Evolutionary conservation across 2,329 filamentous ascomycete species (phyloP), one percentile per base, ranked within the genome.

Genomic region (Dactylellina cionopaga): DNA sequence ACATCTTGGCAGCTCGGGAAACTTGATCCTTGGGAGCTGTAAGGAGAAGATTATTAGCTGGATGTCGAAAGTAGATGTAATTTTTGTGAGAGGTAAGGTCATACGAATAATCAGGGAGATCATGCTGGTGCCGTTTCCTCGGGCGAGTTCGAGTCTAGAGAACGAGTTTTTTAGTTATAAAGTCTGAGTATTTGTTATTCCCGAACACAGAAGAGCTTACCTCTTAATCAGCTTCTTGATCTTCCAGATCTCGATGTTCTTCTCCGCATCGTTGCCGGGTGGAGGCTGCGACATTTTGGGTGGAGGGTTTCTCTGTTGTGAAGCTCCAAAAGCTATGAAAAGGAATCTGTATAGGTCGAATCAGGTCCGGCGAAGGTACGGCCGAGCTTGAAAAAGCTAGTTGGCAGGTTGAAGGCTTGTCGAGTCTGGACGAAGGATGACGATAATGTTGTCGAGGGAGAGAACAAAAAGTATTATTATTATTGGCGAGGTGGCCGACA

Each of bases 141-240:
- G 88, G 78, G 96, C 96, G 75, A 92, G 91, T 83, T 98, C 95
- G 79, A 99, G 92, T 79, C 68, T 72, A 47, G 17, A 60, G 27
- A 43, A 11, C 27, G 19, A 27, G 24, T 41, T 22, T 22, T 22
- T 72, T 35, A 72, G 68, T 27, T 24, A 19, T 3, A 19, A 17
- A 37, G 11, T 4, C 17, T 4, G 31, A 33, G 15, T 2, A 44
- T 5, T 13, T 22, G 24, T 17, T 22, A 29, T 5, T 7, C 2
- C 9, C 25, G 31, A 1, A 10, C 22, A 47, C 13, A n/a, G 15
- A 15, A 65, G 24, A 44, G 24, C 44, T 9, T 58, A 72, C 68
- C 95, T 91, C 85, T 98, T 99, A 84, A 99, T 96, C 80, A 99
- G 86, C 86, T 99, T 99, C 88, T 99, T 99, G 80, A 99, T 93